Evolutionary conservation across 768 basidiomycete species (phyloP), one percentile per base, ranked within the genome.

Genomic region (Xerocomus spinulosus): DNA sequence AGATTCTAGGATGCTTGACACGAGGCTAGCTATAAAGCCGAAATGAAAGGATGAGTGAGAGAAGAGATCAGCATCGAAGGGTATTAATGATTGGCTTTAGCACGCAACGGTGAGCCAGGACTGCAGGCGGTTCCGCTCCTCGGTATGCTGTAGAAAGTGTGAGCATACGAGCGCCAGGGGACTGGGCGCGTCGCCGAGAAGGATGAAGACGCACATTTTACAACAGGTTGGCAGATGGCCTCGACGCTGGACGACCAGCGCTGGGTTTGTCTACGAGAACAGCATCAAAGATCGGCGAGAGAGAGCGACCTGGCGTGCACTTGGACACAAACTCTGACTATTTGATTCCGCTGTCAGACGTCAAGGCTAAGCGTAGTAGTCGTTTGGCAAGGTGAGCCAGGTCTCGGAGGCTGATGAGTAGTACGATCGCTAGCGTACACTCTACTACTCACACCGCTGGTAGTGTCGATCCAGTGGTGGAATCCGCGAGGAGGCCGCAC

Each of bases 1-100:
- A 65, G 62, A 40, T 51, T 50, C 46, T 61, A 55, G 28, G 32
- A 55, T 53, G 55, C 46, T 50, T 55, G 54, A 60, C 62, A 67
- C 67, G 65, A 68, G 65, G 67, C 60, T 56, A 55, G 50, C 61
- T 66, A 53, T 64, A 68, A 64, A 56, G 51, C 66, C 64, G 64
- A 66, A 66, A 66, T 66, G 64, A 66, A 42, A 64, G 38, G 44
- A 62, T 46, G 55, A 53, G 59, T 62, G 53, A 61, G 64, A 60
- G 61, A 66, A 59, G 59, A 51, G 62, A 66, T 66, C 64, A 66
- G 53, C 67, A 58, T 62, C 50, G 55, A 60, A 62, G 55, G 48
- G 54, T 4, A 38, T 59, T 61, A 68, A 68, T 66, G 64, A 66
- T 67, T 65, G 59, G 51, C 63, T 59, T 52, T 61, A 48, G 46